These are phyloP conservation scores for Peniophora sp. DNA, from an alignment of 1,284 basidiomycete genomes.

Conservation along the genomic window DNA sequence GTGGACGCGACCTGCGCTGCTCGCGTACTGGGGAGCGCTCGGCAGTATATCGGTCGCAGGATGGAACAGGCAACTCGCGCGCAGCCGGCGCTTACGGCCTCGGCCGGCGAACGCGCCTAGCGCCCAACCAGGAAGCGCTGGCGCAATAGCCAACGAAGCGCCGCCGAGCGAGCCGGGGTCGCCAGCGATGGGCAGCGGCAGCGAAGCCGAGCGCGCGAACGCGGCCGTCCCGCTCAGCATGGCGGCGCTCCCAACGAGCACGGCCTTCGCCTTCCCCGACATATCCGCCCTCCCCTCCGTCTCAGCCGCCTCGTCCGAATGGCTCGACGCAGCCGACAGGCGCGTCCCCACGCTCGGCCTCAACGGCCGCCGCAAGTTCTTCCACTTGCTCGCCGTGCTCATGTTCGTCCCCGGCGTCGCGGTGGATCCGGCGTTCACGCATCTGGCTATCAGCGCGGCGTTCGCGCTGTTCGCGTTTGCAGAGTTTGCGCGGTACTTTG, in stretches of 20 bases:
- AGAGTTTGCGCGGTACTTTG: constrained; percentile 97
- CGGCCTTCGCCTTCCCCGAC: constrained; percentile 25
- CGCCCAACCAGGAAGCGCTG: not conserved
- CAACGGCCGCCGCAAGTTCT: constrained; percentile 96
- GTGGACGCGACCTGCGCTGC: constrained; percentile 79
- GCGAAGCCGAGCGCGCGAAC: constrained; percentile 3
- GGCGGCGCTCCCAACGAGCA: constrained; percentile 28
- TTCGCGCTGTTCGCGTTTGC: constrained; percentile 93
- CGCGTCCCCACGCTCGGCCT: constrained; percentile 83
- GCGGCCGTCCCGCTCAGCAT: constrained; percentile 35
- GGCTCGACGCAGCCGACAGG: constrained; percentile 83
- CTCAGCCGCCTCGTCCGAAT: constrained; percentile 43
- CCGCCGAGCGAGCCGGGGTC: constrained; percentile 19
- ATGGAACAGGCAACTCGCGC: constrained; percentile 84
- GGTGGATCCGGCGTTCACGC: constrained; percentile 92
- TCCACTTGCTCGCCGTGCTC: constrained; percentile 90
- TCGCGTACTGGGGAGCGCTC: constrained; percentile 82
- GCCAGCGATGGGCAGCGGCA: constrained; percentile 3
- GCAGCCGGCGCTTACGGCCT: constrained; percentile 61
- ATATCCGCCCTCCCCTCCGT: constrained; percentile 15
- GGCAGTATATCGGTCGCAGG: constrained; percentile 82
- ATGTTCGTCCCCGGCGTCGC: constrained; percentile 96
- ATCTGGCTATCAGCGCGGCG: constrained; percentile 88
- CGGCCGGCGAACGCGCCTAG: constrained; percentile 18
- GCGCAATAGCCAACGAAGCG: not conserved